Evolutionary conservation across 1,284 basidiomycete species (phyloP), one percentile per base, ranked within the genome.

Genomic region (Fereydounia khargensis): DNA sequence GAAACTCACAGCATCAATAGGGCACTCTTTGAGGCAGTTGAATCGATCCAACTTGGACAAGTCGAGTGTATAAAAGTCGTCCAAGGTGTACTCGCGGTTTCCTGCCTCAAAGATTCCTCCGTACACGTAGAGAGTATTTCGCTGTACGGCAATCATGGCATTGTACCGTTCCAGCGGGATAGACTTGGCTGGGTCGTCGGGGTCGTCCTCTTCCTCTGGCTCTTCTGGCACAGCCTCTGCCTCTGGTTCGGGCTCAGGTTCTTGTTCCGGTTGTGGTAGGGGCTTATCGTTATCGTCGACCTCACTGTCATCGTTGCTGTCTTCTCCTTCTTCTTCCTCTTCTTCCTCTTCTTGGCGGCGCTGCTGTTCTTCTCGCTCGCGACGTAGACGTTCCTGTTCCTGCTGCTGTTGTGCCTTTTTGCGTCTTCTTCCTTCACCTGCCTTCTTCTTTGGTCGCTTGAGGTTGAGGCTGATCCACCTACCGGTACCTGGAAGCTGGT

Each of bases 91-190:
- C 30, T 75, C 73, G 23, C 73, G 65, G 28, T 70, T 58, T 38
- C 49, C 65, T 10, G 57, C 58, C 45, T 75, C 73, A 17, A 62
- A 73, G 43, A 75, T 75, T 5, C 73, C 73, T 21, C 73, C 73
- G 36, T 71, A 75, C 21, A 66, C 51, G 42, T 62, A 74, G 35
- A 72, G 50, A 5, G 86, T 90, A 73, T 92, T 94, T 24, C 85
- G 82, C 38, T 90, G 80, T 2, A 94, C 85, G 0, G 89, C 86
- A 8, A 94, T 79, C 89, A 95, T 94, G 2, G 88, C 83, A 63
- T 95, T 95, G 77, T 92, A 95, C n/a, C 91, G 81, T 1, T 85
- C 82, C 8, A 87, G 78, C 0, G 91, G 91, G 0, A 81, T 77
- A 0, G 85, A 85, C 50, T 82, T 78, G 25, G 80, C 78, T 0